phyloP scores from a whole-genome alignment of 139 green algal genomes.

The Astrephomene gubernaculifera region DNA sequence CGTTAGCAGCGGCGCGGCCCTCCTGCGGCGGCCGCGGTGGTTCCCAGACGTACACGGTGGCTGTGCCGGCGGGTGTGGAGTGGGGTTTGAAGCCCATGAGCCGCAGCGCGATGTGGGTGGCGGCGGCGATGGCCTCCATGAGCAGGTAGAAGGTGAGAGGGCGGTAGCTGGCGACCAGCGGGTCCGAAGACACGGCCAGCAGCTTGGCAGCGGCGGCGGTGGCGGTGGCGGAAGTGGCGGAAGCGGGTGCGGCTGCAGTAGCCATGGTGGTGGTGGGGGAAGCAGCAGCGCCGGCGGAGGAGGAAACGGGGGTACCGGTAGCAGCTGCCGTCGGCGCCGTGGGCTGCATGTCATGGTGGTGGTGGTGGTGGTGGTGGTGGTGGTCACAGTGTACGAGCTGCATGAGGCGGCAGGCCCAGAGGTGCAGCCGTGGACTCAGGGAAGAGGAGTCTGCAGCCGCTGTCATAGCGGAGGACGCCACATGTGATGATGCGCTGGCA shows the following conservation, averaged over 20 bases:
- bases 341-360: neutral
- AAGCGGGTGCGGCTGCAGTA: neutral
- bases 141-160: constrained; percentile 66
- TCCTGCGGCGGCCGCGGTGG: neutral
- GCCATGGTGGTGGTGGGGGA: neutral
- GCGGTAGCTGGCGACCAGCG: constrained; percentile 54
- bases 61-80: neutral
- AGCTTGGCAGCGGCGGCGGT: neutral
- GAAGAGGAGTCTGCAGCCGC: neutral
- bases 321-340: neutral
- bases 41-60: constrained; percentile 20
- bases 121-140: constrained; percentile 44
- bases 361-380: neutral
- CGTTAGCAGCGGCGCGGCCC: neutral
- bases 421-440: neutral
- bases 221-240: neutral
- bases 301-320: neutral
- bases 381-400: neutral
- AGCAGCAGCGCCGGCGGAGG: neutral
- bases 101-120: constrained; percentile 20
- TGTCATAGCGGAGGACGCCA: too few relatives aligned
- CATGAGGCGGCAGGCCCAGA: constrained; percentile 8
- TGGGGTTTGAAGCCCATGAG: constrained; percentile 5
- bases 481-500: constrained; percentile 21
- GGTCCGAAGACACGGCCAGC: constrained; percentile 24